Conservation (phyloP, 176 grass and related monocot genomes). For the Avena insularis region DNA sequence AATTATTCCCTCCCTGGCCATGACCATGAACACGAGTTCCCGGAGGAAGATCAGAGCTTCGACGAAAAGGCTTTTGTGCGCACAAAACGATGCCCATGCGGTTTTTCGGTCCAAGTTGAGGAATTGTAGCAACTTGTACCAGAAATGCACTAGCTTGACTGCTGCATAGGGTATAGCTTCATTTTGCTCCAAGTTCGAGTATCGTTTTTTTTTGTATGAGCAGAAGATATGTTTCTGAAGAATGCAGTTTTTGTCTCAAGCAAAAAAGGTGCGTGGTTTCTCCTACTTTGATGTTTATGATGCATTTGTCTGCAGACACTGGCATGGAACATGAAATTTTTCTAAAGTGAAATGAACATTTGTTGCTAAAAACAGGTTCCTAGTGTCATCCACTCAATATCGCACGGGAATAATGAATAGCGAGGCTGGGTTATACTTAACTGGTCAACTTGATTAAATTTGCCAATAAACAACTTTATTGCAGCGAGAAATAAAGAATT, state of each 20-base stretch:
- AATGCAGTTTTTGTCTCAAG: not conserved
- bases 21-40: constrained; percentile 81
- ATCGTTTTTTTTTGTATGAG: not conserved
- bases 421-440: too few species aligned
- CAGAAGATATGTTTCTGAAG: not conserved
- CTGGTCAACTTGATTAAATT: not conserved
- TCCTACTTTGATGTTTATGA: not conserved
- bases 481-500: not conserved
- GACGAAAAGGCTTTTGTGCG: constrained; percentile 67
- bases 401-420: not conserved
- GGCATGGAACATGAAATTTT: not conserved
- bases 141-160: not conserved
- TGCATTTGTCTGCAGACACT: constrained; percentile 20
- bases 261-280: not conserved
- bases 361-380: not conserved
- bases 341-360: not conserved
- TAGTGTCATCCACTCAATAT: not conserved
- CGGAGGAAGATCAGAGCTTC: constrained; percentile 68
- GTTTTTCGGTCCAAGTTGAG: constrained; percentile 89
- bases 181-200: not conserved
- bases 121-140: constrained; percentile 60
- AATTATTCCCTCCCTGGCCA: constrained; percentile 24
- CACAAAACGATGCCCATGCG: constrained; percentile 79
- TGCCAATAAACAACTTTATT: not conserved
- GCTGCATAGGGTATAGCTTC: not conserved